These are phyloP conservation scores for Boletus semigastroideus DNA, from an alignment of 1,284 basidiomycete genomes.

Conservation along the genomic window DNA sequence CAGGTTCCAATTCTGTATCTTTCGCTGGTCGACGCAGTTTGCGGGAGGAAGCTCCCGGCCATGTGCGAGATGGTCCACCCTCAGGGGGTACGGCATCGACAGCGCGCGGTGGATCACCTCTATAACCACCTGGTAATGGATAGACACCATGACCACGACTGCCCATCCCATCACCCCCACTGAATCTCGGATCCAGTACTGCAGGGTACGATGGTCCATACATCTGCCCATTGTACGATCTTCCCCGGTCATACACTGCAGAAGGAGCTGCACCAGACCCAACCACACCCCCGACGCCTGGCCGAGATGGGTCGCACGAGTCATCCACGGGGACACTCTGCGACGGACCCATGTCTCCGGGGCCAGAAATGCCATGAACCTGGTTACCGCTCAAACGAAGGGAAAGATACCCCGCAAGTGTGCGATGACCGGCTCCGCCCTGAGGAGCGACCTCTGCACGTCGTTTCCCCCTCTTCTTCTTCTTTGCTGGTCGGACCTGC, in stretches of 20 bases:
- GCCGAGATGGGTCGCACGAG: slow-evolving; percentile 22
- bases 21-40: not conserved
- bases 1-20: slow-evolving; percentile 22
- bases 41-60: not conserved
- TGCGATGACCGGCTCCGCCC: not conserved
- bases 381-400: slow-evolving; percentile 10
- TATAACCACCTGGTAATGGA: not conserved
- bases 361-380: slow-evolving; percentile 18
- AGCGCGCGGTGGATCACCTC: not conserved
- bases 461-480: slow-evolving; percentile 19
- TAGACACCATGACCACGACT: not conserved
- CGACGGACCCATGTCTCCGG: slow-evolving; percentile 18
- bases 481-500: slow-evolving; percentile 15
- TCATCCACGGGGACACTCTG: slow-evolving; percentile 10
- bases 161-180: not conserved
- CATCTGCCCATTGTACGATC: not conserved
- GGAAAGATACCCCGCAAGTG: not conserved
- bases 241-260: not conserved
- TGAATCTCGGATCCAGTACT: slow-evolving; percentile 13
- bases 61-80: slow-evolving; percentile 7
- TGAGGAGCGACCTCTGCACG: not conserved
- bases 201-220: slow-evolving; percentile 11
- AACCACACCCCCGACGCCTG: slow-evolving; percentile 17
- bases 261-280: slow-evolving; percentile 18
- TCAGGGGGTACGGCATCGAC: not conserved